Base-by-base conservation (phyloP, 768 basidiomycete genomes). In the Mrakia hoshinonis region DNA sequence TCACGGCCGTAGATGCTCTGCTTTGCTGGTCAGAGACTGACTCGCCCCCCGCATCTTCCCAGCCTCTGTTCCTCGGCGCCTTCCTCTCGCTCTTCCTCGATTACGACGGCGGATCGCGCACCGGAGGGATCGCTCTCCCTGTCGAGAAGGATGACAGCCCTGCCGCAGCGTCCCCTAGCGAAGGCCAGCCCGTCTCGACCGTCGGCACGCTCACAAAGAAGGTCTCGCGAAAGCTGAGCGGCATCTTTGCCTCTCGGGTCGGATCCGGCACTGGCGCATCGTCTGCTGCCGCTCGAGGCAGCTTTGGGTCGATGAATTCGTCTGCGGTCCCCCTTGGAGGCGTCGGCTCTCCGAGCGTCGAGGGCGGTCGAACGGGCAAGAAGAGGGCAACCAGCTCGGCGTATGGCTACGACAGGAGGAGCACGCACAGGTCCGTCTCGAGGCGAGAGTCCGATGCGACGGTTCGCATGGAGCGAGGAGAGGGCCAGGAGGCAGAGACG, bases 71-170 rank as follows among this genome's bases (percentile, higher is more conserved):
- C 69, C 82, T 82, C 51, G 94, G 94, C n/a, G 88, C 91, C 4
- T 74, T 96, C 66, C 83, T 98, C 39, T 87, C 88, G 0, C 86
- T 91, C 74, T 96, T 97, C 83, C 86, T 99, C 52, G 89, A 87
- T 22, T 87, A 84, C 70, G 93, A 99, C 77, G 96, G 92, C 67
- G 94, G 95, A 12, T 89, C 92, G 20, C 85, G 90, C 67, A 85
- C 89, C 75, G 89, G 91, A 4, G 86, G 88, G 0, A 96, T 99
- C 72, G 87, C 85, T 18, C 85, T 99, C 13, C 83, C 86, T 3
- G 83, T 84, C 0, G 95, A 97, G 80, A 97, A 98, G 79, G 77
- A 67, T 82, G 67, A 39, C 67, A 36, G 29, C 12, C 29, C 22
- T 20, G 4, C 36, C 31, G 22, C 48, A n/a, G 3, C 51, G 26